Base-by-base conservation (phyloP, 306 rosid genomes). In the Alnus rubra region DNA sequence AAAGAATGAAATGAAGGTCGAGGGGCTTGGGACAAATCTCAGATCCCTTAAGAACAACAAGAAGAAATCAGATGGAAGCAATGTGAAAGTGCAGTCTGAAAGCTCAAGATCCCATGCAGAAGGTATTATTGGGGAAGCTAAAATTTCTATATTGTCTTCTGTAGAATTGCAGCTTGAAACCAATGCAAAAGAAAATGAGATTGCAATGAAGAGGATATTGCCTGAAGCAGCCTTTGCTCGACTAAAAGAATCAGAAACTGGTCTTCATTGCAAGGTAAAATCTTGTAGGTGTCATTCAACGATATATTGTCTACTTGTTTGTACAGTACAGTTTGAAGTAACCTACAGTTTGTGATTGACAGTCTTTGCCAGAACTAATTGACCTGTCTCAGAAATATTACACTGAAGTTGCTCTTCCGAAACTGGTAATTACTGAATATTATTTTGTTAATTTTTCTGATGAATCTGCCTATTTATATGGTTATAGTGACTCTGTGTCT, bases 1-100 rank as follows among this genome's bases (percentile, higher is more conserved):
- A 74, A 92, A 83, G 87, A 90, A 88, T 78, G 98, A 95, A 81
- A 86, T 95, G 95, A 91, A 90, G 89, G 97, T 95, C 0, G 98
- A 95, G 88, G 98, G 98, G 84, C 98, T 94, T 44, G 97, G 98
- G 62, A 91, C 88, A 79, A 92, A 97, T 78, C 98, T 95, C 60
- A 95, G 78, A 85, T 90, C 97, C 76, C 95, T 95, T 49, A 92
- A 84, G 92, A 95, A 85, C 75, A 83, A 54, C 75, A 95, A 86
- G 82, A 92, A 92, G 82, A 92, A 90, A 84, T 82, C 88, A 74
- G 96, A 90, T 75, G 83, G 82, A 75, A 84, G 60, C 88, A 76
- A 83, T 71, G 44, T 72, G 48, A 91, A 84, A 87, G 59, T 77
- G 76, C 88, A 84, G 71, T 62, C 88, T 23, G 92, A 84, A 68